Percentiles rank a stretch among this genome's conserved stretches.
Conservation (phyloP, 805 yeast species). For the Diddensiella caesifluorescens region DNA sequence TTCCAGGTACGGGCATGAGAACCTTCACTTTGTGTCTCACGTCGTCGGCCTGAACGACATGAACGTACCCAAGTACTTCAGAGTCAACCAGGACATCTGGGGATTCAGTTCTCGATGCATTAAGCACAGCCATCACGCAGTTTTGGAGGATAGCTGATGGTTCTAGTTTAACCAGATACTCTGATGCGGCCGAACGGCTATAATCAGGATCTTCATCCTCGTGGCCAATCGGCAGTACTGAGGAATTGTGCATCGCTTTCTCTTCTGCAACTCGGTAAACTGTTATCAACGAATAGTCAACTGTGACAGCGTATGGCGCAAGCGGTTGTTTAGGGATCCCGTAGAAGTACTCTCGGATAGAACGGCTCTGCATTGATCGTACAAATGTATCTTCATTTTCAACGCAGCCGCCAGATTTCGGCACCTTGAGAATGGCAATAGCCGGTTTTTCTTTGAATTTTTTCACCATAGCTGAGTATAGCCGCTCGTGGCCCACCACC, state of each 20-base stretch:
- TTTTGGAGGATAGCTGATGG: constrained; percentile 53
- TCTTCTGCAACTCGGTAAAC: constrained; percentile 55
- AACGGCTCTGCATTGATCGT: constrained; percentile 66
- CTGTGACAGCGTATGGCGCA: constrained; percentile 82
- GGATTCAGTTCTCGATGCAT: constrained; percentile 42
- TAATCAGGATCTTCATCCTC: constrained; percentile 26
- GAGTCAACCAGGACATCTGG: constrained; percentile 47
- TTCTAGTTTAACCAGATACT: constrained; percentile 33
- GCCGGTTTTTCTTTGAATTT: constrained; percentile 27
- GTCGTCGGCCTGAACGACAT: constrained; percentile 69
- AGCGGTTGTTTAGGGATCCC: constrained; percentile 60
- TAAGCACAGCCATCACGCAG: constrained; percentile 62
- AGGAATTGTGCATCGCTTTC: constrained; percentile 16
- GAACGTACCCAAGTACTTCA: constrained; percentile 73
- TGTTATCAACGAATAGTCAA: constrained; percentile 53
- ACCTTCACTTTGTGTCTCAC: constrained; percentile 60
- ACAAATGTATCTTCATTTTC: constrained; percentile 64
- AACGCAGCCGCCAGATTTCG: constrained; percentile 71
- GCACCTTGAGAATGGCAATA: constrained; percentile 52
- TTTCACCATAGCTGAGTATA: constrained; percentile 57
- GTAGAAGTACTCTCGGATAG: constrained; percentile 84
- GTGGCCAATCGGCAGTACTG: constrained; percentile 34
- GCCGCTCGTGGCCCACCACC: constrained; percentile 71
- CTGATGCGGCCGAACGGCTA: constrained; percentile 6
- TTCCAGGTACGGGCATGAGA: constrained; percentile 82